These are phyloP conservation scores for Chloranthus sessilifolius DNA, from an alignment of 164 flowering plant genomes.

Conservation along the genomic window DNA sequence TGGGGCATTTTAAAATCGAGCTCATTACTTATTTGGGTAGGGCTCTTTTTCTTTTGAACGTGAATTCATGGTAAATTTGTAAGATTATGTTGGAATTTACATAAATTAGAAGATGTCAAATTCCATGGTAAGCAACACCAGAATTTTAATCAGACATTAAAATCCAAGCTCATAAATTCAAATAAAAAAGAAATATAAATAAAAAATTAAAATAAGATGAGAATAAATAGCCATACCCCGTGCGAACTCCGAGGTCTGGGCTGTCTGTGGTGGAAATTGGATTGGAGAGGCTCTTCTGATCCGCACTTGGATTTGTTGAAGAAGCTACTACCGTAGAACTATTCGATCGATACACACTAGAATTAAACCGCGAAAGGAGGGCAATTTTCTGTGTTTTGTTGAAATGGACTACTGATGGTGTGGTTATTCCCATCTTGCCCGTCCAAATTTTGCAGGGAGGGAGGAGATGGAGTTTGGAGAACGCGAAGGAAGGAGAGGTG, in stretches of 20 bases:
- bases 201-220: not conserved
- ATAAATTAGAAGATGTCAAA: too few species aligned
- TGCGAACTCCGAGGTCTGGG: slow-evolving; percentile 22
- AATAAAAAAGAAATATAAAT: not conserved
- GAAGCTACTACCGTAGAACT: slow-evolving; percentile 16
- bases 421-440: slow-evolving; percentile 1
- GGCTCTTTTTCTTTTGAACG: too few species aligned
- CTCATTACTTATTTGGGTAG: too few species aligned
- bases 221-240: slow-evolving; percentile 14
- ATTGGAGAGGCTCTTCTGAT: slow-evolving; percentile 1
- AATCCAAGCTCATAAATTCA: not conserved
- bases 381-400: slow-evolving; percentile 1
- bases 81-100: too few species aligned
- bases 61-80: too few species aligned
- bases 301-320: slow-evolving; percentile 15
- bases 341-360: slow-evolving; percentile 21
- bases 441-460: slow-evolving; percentile 3
- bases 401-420: slow-evolving; percentile 5
- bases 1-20: too few species aligned
- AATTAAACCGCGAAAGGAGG: slow-evolving; percentile 5
- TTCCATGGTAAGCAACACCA: too few species aligned
- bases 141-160: not conserved
- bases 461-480: slow-evolving; percentile 15
- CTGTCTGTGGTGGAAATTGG: not conserved
- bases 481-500: slow-evolving; percentile 13